Conservation (phyloP, 1,284 basidiomycete genomes). For the Tylopilus sp. region DNA sequence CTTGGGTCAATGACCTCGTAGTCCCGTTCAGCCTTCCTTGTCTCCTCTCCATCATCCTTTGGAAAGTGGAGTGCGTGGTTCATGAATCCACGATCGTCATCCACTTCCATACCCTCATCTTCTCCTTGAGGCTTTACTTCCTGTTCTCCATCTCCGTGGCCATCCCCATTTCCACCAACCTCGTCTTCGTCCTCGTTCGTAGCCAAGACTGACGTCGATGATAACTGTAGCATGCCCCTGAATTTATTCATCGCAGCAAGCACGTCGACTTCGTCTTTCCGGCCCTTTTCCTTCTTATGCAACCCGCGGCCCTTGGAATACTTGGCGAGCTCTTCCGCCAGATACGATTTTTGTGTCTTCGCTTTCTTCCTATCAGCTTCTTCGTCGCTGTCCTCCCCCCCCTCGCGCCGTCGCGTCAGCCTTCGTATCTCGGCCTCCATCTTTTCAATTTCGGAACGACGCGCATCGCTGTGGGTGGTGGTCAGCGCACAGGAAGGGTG, state of each 20-base stretch:
- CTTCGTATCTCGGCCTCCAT: constrained; percentile 86
- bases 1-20: constrained; percentile 86
- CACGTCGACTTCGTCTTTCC: constrained; percentile 72
- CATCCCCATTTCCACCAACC: constrained; percentile 23
- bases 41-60: constrained; percentile 73
- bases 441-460: constrained; percentile 75
- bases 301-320: constrained; percentile 65
- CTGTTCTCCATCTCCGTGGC: constrained; percentile 19
- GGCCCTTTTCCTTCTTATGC: constrained; percentile 47
- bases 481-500: neutral
- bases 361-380: constrained; percentile 51
- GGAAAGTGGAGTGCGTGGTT: constrained; percentile 71
- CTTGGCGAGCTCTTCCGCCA: constrained; percentile 76
- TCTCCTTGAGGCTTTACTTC: constrained; percentile 32
- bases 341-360: constrained; percentile 62
- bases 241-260: constrained; percentile 70
- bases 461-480: constrained; percentile 47
- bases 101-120: constrained; percentile 68
- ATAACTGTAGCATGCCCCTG: constrained; percentile 59
- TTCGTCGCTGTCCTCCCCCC: constrained; percentile 55
- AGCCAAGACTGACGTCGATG: constrained; percentile 30
- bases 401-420: constrained; percentile 51
- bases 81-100: constrained; percentile 78
- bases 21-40: constrained; percentile 76
- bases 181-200: constrained; percentile 36